These are phyloP conservation scores for Haplosporangium sp. DNA, from an alignment of 371 early-diverging fungal genomes.

Conservation along the genomic window DNA sequence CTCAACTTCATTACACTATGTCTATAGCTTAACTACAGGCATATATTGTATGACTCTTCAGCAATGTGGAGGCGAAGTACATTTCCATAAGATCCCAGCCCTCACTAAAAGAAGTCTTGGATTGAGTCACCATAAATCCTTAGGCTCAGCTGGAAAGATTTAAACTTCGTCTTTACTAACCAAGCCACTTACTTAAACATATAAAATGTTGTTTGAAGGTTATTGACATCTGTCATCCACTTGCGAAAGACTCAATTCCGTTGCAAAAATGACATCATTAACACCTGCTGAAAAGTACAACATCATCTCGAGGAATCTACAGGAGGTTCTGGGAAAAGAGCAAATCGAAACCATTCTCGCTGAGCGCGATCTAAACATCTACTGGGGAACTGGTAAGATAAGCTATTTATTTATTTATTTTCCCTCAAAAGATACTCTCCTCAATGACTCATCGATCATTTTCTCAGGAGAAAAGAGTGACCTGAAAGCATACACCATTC, in stretches of 20 bases:
- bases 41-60: neutral
- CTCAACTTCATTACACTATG: neutral
- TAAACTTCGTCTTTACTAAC: no score
- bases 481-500: neutral
- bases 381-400: conserved; percentile 97
- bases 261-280: conserved; percentile 58
- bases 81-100: neutral
- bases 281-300: conserved; percentile 80
- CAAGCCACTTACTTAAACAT: no score
- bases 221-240: neutral
- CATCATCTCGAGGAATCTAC: conserved; percentile 96
- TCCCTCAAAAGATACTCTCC: neutral
- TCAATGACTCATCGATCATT: conserved; percentile 19
- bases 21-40: neutral
- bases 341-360: conserved; percentile 88
- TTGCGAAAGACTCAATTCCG: neutral
- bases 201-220: neutral
- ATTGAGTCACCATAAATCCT: no score
- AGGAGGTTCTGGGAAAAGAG: conserved; percentile 96
- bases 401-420: conserved; percentile 67
- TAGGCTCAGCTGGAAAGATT: no score
- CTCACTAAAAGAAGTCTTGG: neutral
- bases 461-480: neutral
- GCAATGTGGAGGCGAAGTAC: neutral
- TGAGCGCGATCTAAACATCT: conserved; percentile 94